A percentile compares a stretch with the other conserved stretches of the same genome.
Conservation (phyloP, 805 yeast genomes). For the Pichia occidentalis region DNA sequence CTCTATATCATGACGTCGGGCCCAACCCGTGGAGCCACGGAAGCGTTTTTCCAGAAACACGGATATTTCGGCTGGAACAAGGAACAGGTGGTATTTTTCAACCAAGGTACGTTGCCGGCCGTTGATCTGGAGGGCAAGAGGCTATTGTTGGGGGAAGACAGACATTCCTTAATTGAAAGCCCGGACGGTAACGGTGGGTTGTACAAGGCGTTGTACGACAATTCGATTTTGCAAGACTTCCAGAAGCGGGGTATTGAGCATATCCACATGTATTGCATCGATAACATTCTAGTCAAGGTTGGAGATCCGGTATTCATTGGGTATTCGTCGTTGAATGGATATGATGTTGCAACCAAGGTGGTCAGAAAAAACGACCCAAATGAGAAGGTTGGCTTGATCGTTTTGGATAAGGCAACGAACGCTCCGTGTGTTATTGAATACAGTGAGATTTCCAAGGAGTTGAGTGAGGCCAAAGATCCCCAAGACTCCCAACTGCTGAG, state of each 20-base stretch:
- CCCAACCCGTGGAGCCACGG: constrained; percentile 75
- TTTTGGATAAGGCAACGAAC: constrained; percentile 46
- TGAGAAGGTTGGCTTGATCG: constrained; percentile 92
- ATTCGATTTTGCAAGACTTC: constrained; percentile 65
- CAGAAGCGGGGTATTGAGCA: constrained; percentile 66
- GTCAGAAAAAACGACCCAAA: constrained; percentile 85
- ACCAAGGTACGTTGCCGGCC: constrained; percentile 95
- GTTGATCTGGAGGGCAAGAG: constrained; percentile 62
- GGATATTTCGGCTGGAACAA: constrained; percentile 63
- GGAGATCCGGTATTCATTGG: constrained; percentile 93
- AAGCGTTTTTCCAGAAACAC: constrained; percentile 55
- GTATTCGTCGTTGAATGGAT: constrained; percentile 60
- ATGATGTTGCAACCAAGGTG: constrained; percentile 83
- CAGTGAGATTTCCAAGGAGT: constrained; percentile 74
- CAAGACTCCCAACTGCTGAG: constrained; percentile 50
- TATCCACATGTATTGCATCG: constrained; percentile 95
- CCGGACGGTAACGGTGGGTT: constrained; percentile 99
- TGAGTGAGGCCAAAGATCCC: constrained; percentile 57
- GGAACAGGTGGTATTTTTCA: constrained; percentile 67
- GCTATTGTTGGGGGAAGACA: constrained; percentile 51
- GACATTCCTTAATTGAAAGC: constrained; percentile 59
- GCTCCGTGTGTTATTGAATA: constrained; percentile 92
- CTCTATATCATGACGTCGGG: constrained; percentile 96
- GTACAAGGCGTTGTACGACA: constrained; percentile 69
- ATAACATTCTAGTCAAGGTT: constrained; percentile 82